These are phyloP conservation scores for Goffeauzyma gilvescens DNA, from an alignment of 768 basidiomycete genomes.

Conservation along the genomic window DNA sequence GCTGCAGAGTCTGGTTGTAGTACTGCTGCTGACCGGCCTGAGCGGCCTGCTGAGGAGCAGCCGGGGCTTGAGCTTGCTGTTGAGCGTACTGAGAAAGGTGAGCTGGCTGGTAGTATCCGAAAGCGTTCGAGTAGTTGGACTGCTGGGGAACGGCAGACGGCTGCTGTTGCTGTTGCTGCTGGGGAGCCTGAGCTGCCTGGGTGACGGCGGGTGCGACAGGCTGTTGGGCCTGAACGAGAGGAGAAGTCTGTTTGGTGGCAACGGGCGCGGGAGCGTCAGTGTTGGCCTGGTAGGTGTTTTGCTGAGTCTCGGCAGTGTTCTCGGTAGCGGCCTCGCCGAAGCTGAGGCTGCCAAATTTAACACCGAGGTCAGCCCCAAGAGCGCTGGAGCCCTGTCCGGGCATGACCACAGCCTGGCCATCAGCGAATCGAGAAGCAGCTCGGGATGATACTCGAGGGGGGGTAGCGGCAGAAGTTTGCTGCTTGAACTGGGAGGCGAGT, in stretches of 20 bases:
- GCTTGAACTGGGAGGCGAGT: conserved; percentile 23
- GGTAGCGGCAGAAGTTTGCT: conserved; percentile 13
- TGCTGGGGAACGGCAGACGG: conserved; percentile 9
- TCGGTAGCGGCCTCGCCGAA: conserved; percentile 25
- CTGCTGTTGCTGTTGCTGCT: conserved; percentile 7
- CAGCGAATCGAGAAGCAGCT: conserved; percentile 25
- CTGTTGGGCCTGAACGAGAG: conserved; percentile 2
- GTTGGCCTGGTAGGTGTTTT: background rate
- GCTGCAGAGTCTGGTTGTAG: no score
- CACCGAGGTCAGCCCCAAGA: conserved; percentile 24
- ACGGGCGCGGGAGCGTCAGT: background rate
- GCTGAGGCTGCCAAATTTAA: conserved; percentile 33
- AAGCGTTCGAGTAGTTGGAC: conserved; percentile 21
- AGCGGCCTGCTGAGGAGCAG: conserved; percentile 4
- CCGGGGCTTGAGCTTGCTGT: background rate
- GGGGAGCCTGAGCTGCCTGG: conserved; percentile 1
- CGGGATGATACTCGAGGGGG: conserved; percentile 25
- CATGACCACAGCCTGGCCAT: conserved; percentile 32
- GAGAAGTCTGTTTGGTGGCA: conserved; percentile 4
- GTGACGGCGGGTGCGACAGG: background rate
- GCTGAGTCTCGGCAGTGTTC: conserved; percentile 9
- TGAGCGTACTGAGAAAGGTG: conserved; percentile 5
- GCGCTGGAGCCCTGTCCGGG: conserved; percentile 16
- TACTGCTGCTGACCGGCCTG: conserved; percentile 6
- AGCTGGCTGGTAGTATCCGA: conserved; percentile 11